Percentiles rank a stretch among this genome's conserved stretches.
Evolutionary conservation across 2,329 filamentous ascomycete species (phyloP).

Genomic region (Xylariaceae sp.): DNA sequence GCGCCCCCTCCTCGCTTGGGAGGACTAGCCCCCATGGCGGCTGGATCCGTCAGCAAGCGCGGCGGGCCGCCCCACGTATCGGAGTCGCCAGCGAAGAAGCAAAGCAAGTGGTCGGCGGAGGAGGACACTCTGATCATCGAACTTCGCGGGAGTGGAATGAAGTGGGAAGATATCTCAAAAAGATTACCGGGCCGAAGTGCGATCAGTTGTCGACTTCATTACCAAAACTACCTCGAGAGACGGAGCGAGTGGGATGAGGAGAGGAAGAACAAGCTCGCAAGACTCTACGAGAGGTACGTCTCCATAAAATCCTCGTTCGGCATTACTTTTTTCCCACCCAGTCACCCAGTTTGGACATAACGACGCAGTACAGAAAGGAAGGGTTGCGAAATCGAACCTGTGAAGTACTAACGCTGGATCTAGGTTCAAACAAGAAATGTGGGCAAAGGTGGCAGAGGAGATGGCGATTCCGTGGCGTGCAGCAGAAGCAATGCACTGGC

Average conservation of each 20-base stretch:
- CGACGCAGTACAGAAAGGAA: no score
- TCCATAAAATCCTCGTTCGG: conserved; percentile 9
- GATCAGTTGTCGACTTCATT: conserved; percentile 90
- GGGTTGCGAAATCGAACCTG: conserved; percentile 4
- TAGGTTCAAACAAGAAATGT: conserved; percentile 98
- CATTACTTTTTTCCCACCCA: neutral
- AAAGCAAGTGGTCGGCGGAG: conserved; percentile 93
- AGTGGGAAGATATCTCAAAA: conserved; percentile 98
- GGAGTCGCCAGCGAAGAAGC: conserved; percentile 79
- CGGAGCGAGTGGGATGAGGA: conserved; percentile 96
- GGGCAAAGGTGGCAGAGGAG: conserved; percentile 91
- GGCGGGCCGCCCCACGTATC: conserved; percentile 51
- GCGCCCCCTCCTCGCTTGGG: conserved; percentile 22
- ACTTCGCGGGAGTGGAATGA: conserved; percentile 85
- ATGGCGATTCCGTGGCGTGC: conserved; percentile 94
- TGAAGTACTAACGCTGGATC: conserved; percentile 22
- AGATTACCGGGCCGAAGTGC: conserved; percentile 83
- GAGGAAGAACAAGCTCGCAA: conserved; percentile 91
- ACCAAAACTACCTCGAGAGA: conserved; percentile 94
- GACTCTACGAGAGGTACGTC: conserved; percentile 87
- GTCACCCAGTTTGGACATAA: no score
- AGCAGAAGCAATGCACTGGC: conserved; percentile 98
- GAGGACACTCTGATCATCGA: conserved; percentile 94
- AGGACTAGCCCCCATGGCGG: conserved; percentile 30
- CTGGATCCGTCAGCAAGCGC: conserved; percentile 39